phyloP scores from a whole-genome alignment of 805 yeast genomes.

The Cyberlindnera euphorbiae region DNA sequence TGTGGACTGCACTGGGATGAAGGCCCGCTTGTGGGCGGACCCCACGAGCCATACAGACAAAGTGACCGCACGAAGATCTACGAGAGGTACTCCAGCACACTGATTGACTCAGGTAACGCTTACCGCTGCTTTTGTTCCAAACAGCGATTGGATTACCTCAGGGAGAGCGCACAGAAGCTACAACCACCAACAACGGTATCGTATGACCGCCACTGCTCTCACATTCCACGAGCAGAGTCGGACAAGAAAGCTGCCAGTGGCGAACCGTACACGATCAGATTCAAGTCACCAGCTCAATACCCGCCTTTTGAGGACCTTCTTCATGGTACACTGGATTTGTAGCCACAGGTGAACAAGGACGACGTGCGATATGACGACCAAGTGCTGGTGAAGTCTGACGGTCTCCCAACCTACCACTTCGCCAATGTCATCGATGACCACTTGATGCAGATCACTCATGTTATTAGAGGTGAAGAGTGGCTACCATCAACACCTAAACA shows the following conservation, averaged over 20 bases:
- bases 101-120: constrained; percentile 66
- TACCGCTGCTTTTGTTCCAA: constrained; percentile 85
- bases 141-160: constrained; percentile 61
- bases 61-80: constrained; percentile 74
- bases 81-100: constrained; percentile 45
- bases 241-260: constrained; percentile 28
- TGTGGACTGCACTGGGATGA: constrained; percentile 75
- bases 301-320: constrained; percentile 66
- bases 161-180: constrained; percentile 68
- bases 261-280: constrained; percentile 55
- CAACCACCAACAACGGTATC: constrained; percentile 90
- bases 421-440: constrained; percentile 97
- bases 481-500: constrained; percentile 94
- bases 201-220: constrained; percentile 78
- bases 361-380: constrained; percentile 88
- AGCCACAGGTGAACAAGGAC: constrained; percentile 66
- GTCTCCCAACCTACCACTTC: constrained; percentile 92
- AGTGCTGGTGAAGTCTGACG: constrained; percentile 86
- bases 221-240: constrained; percentile 39
- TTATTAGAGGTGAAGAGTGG: constrained; percentile 98
- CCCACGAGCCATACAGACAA: constrained; percentile 75
- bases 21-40: constrained; percentile 51
- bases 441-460: constrained; percentile 88
- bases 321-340: constrained; percentile 73
- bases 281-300: constrained; percentile 69